A percentile compares a stretch with the other conserved stretches of the same genome.
Evolutionary conservation across 192 early-diverging fungal species (phyloP).

Genomic region (Backusella liffmaniae): DNA sequence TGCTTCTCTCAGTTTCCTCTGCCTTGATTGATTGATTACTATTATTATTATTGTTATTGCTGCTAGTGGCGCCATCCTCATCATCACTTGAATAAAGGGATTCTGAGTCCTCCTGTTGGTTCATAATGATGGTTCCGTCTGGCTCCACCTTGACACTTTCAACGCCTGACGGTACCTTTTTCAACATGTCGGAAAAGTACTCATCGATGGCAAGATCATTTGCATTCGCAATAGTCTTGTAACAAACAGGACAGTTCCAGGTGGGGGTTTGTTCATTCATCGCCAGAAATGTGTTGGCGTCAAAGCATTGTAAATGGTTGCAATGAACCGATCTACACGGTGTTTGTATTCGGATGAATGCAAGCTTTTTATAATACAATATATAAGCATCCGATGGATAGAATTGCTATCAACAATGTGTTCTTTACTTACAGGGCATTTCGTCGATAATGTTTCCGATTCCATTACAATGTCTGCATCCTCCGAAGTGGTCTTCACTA

Average conservation of each 20-base stretch:
- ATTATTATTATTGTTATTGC: neutral
- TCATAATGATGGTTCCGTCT: slow-evolving; percentile 27
- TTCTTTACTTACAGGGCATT: slow-evolving; percentile 62
- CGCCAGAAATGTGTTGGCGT: slow-evolving; percentile 66
- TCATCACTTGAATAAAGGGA: neutral
- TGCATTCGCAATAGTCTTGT: slow-evolving; percentile 43
- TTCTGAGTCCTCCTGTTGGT: neutral
- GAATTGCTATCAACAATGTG: neutral
- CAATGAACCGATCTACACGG: slow-evolving; percentile 65
- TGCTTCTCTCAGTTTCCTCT: neutral
- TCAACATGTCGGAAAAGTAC: slow-evolving; percentile 44
- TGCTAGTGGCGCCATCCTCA: neutral
- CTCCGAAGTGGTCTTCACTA: slow-evolving; percentile 36
- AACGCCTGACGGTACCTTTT: slow-evolving; percentile 27
- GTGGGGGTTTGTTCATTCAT: slow-evolving; percentile 67
- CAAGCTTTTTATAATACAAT: slow-evolving; percentile 37
- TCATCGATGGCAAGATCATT: slow-evolving; percentile 71
- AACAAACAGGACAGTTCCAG: slow-evolving; percentile 80
- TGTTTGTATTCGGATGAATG: slow-evolving; percentile 62
- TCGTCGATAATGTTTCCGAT: slow-evolving; percentile 65
- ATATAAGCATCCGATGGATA: neutral
- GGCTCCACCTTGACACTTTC: slow-evolving; percentile 45
- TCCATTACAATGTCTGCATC: slow-evolving; percentile 68
- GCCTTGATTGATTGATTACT: neutral
- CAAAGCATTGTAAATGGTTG: slow-evolving; percentile 83